Evolutionary conservation across 73 alveolate species (phyloP).

Genomic region (Tetrahymena thermophila): DNA sequence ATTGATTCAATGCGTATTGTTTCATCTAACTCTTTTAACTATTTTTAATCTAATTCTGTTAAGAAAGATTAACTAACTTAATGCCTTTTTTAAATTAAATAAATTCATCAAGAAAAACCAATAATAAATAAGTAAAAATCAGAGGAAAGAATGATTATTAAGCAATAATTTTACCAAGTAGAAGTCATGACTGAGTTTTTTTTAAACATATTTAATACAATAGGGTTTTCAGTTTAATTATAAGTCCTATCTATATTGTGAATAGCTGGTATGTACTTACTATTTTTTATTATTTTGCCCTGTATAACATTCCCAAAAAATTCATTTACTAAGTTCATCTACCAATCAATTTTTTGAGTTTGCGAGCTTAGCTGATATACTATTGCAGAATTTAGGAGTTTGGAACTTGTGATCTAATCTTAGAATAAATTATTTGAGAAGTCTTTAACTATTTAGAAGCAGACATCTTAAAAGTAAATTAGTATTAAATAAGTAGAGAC

Average conservation of each 20-base stretch:
- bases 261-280: not conserved
- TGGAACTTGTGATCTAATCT: not conserved
- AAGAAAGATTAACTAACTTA: not conserved
- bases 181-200: not conserved
- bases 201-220: not conserved
- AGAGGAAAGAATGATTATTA: not conserved
- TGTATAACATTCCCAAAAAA: not conserved
- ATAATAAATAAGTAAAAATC: not conserved
- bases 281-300: not conserved
- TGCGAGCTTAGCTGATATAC: not conserved
- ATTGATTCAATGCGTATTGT: not conserved
- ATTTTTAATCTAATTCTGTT: not conserved
- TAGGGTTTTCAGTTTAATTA: not conserved
- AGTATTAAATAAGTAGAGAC: too few relatives aligned
- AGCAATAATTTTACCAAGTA: not conserved
- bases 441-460: not conserved
- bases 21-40: not conserved
- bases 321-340: not conserved
- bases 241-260: not conserved
- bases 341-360: not conserved
- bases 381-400: not conserved
- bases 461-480: too few relatives aligned
- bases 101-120: too few relatives aligned
- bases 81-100: not conserved
- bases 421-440: not conserved